Conservation (phyloP, 805 yeast genomes). For the Hanseniaspora jakobsenii region DNA sequence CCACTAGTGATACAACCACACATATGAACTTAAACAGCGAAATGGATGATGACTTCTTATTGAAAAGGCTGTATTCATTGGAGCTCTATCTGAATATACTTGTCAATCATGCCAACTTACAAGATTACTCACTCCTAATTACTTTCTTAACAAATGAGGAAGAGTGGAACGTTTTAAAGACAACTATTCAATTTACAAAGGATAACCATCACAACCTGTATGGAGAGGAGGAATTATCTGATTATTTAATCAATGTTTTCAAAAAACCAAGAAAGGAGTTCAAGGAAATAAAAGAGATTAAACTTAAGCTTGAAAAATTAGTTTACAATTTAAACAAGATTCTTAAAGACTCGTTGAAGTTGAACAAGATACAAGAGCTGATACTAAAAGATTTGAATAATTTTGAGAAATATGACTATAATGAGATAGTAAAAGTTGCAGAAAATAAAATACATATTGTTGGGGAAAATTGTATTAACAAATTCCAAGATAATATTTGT, state of each 20-base stretch:
- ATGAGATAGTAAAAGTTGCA: constrained; percentile 7
- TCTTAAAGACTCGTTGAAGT: constrained; percentile 5
- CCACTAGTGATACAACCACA: neutral
- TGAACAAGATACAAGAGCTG: constrained; percentile 11
- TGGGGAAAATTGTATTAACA: constrained; percentile 1
- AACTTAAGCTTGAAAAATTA: constrained; percentile 8
- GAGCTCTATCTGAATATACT: constrained; percentile 10
- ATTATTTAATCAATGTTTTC: constrained; percentile 13
- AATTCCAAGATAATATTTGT: constrained; percentile 6
- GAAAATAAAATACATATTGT: constrained; percentile 1
- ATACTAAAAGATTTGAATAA: constrained; percentile 10
- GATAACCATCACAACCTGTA: constrained; percentile 1
- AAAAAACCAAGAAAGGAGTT: constrained; percentile 12
- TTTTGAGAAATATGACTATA: constrained; percentile 5
- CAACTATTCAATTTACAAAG: constrained; percentile 11
- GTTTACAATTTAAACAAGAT: constrained; percentile 13
- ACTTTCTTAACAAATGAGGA: constrained; percentile 14
- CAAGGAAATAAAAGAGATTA: constrained; percentile 13
- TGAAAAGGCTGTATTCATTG: constrained; percentile 10
- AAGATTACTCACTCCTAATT: constrained; percentile 9
- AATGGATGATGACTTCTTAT: constrained; percentile 11
- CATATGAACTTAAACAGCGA: neutral
- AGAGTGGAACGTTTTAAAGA: constrained; percentile 12
- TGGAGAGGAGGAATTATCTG: constrained; percentile 12
- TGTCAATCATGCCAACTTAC: constrained; percentile 9